Conservation (phyloP, 345 rosid genomes). For the Euphorbia tirucalli region DNA sequence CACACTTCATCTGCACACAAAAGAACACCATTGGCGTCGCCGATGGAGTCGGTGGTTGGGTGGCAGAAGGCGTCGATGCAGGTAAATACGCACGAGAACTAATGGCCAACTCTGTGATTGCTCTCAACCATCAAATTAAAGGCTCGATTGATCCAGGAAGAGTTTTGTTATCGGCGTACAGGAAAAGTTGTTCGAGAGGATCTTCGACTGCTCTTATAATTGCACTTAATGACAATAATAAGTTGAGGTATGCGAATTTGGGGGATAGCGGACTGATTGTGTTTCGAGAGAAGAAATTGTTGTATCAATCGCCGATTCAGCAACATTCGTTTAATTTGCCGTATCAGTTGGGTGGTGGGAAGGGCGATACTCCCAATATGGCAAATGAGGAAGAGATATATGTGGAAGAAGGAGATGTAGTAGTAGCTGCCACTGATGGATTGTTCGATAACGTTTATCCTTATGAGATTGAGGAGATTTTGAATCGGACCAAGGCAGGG, state of each 20-base stretch:
- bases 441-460: slow-evolving; percentile 26
- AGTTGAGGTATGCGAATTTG: slow-evolving; percentile 13
- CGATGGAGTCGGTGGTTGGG: slow-evolving; percentile 34
- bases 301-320: slow-evolving; percentile 12
- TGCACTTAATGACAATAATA: background rate
- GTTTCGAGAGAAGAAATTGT: slow-evolving; percentile 4
- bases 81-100: slow-evolving; percentile 23
- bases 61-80: slow-evolving; percentile 4
- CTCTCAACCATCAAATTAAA: background rate
- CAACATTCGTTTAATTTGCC: slow-evolving; percentile 18
- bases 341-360: slow-evolving; percentile 9
- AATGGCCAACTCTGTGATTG: slow-evolving; percentile 3
- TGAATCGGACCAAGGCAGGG: background rate
- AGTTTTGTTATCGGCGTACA: slow-evolving; percentile 15
- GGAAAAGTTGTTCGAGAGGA: slow-evolving; percentile 4
- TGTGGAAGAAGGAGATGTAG: slow-evolving; percentile 22
- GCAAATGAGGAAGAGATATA: background rate
- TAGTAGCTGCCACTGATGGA: slow-evolving; percentile 30
- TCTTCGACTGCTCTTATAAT: slow-evolving; percentile 28
- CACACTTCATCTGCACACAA: slow-evolving; percentile 14
- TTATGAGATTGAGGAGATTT: slow-evolving; percentile 14
- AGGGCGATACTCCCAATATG: background rate
- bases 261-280: slow-evolving; percentile 31
- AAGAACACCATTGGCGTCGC: slow-evolving; percentile 21
- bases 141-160: background rate